These are phyloP conservation scores for Fusarium lateritium DNA, from an alignment of 2,329 filamentous ascomycete species.

Conservation along the genomic window DNA sequence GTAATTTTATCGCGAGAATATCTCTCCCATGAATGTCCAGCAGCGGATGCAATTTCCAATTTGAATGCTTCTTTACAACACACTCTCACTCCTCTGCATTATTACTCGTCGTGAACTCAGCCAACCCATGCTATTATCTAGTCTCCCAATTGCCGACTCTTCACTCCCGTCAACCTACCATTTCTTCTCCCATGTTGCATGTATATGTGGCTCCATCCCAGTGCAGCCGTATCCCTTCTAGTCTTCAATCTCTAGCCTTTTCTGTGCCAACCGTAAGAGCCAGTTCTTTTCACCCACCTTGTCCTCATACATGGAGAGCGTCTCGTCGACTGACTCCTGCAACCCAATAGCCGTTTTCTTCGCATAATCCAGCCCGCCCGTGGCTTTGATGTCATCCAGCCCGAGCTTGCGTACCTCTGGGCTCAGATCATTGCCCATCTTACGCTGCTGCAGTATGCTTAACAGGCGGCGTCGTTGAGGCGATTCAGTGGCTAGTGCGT, in stretches of 20 bases:
- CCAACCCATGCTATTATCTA: too few relatives aligned
- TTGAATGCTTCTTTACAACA: too few relatives aligned
- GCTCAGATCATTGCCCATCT: not conserved
- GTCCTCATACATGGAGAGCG: slow-evolving; percentile 1
- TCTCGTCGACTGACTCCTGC: not conserved
- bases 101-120: too few relatives aligned
- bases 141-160: too few relatives aligned
- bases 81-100: too few relatives aligned
- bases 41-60: too few relatives aligned
- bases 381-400: not conserved
- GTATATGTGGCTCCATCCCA: too few relatives aligned
- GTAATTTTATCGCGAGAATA: too few relatives aligned
- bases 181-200: too few relatives aligned
- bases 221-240: not conserved
- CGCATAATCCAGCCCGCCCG: not conserved
- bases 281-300: not conserved
- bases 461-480: not conserved
- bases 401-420: not conserved
- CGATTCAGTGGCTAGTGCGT: not conserved
- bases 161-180: too few relatives aligned
- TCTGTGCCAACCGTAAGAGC: not conserved
- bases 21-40: too few relatives aligned
- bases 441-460: not conserved
- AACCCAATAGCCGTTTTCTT: not conserved
- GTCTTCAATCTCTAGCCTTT: not conserved